A percentile compares a stretch with the other conserved stretches of the same genome.
These are phyloP conservation scores for Apiotrichum veenhuisii DNA, from an alignment of 1,284 basidiomycete species.

Conservation along the genomic window DNA sequence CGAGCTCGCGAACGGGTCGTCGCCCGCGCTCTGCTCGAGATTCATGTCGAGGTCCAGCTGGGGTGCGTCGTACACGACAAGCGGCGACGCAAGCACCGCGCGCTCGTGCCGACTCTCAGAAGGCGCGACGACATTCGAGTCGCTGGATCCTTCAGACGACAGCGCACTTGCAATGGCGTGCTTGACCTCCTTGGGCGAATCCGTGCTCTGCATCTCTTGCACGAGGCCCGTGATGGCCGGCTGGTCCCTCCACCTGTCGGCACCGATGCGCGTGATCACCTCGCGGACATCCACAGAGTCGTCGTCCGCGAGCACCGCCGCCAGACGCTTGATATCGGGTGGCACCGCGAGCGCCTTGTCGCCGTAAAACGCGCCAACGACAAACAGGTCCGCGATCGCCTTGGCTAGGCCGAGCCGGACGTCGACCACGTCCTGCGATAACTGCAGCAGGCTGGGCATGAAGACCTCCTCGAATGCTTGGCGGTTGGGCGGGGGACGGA, in stretches of 20 bases:
- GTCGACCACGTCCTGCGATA: constrained; percentile 73
- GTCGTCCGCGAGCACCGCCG: constrained; percentile 28
- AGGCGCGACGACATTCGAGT: neutral
- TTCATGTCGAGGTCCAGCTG: neutral
- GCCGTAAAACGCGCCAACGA: constrained; percentile 39
- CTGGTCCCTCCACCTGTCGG: constrained; percentile 16
- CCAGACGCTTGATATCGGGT: constrained; percentile 27
- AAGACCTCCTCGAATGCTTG: constrained; percentile 58
- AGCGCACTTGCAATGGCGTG: constrained; percentile 64
- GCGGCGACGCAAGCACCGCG: neutral
- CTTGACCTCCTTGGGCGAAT: constrained; percentile 74
- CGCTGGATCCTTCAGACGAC: neutral
- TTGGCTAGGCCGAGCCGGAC: constrained; percentile 79
- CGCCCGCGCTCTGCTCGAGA: neutral
- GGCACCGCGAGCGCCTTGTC: constrained; percentile 25
- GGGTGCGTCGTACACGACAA: neutral
- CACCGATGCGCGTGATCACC: constrained; percentile 28
- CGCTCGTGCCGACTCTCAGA: neutral
- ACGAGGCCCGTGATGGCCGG: constrained; percentile 2
- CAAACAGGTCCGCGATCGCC: constrained; percentile 39
- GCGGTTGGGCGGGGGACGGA: constrained; percentile 51
- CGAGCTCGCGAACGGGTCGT: neutral
- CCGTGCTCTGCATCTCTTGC: constrained; percentile 59
- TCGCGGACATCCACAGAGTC: constrained; percentile 40
- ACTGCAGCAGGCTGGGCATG: constrained; percentile 58